Evolutionary conservation across 306 rosid genomes (phyloP).

Genomic region (Trifolium pratense): DNA sequence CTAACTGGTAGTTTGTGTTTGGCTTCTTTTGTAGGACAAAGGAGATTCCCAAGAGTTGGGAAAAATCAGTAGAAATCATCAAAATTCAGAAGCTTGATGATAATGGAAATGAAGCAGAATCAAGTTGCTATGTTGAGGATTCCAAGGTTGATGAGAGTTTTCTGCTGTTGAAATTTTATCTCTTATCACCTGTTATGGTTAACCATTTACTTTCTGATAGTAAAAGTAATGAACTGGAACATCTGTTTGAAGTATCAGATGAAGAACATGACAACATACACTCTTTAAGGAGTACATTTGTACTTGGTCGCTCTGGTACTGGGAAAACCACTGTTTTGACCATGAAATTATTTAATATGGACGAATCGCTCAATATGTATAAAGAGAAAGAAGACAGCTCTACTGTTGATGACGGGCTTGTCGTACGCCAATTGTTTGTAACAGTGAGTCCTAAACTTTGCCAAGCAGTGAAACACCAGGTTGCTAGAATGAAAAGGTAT

Average conservation of each 20-base stretch:
- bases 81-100: constrained; percentile 45
- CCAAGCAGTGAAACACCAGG: constrained; percentile 68
- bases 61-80: constrained; percentile 44
- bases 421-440: no score
- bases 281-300: constrained; percentile 60
- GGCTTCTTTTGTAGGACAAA: constrained; percentile 45
- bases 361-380: no score
- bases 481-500: constrained; percentile 71
- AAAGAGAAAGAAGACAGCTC: no score
- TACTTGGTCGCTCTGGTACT: constrained; percentile 85
- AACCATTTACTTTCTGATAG: constrained; percentile 66
- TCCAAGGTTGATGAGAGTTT: constrained; percentile 81
- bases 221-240: constrained; percentile 60
- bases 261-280: constrained; percentile 68
- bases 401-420: no score
- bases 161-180: constrained; percentile 77
- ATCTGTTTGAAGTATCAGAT: constrained; percentile 78
- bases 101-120: constrained; percentile 42
- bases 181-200: constrained; percentile 57
- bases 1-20: neutral
- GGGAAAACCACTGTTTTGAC: constrained; percentile 87
- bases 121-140: constrained; percentile 63
- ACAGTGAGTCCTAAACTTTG: no score
- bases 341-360: no score
- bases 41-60: constrained; percentile 68